These are phyloP conservation scores for Agrocybe pediades DNA, from an alignment of 768 basidiomycete genomes.

Conservation along the genomic window DNA sequence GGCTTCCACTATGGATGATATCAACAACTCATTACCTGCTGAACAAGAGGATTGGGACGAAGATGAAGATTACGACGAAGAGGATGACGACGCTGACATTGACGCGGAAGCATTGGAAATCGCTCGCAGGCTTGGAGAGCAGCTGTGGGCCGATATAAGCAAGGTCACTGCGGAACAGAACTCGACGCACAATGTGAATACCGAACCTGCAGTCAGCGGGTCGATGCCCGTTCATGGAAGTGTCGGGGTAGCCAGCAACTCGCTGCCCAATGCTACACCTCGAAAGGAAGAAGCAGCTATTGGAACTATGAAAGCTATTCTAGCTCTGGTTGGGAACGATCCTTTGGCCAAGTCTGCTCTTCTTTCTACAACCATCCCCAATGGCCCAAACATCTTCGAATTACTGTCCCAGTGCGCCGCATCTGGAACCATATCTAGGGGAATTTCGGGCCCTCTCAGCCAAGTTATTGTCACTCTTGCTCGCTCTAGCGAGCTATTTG, in stretches of 20 bases:
- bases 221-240: background rate
- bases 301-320: constrained; percentile 64
- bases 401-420: constrained; percentile 52
- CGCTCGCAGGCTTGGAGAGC: constrained; percentile 71
- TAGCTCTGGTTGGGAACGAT: constrained; percentile 59
- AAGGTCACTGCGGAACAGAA: constrained; percentile 49
- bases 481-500: constrained; percentile 65
- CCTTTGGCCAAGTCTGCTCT: constrained; percentile 56
- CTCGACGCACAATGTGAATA: background rate
- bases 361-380: constrained; percentile 50
- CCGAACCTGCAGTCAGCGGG: background rate
- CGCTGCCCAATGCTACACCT: constrained; percentile 4
- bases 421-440: constrained; percentile 50
- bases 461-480: constrained; percentile 66
- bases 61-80: constrained; percentile 49
- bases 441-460: constrained; percentile 57
- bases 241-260: background rate
- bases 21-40: background rate
- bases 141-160: constrained; percentile 76
- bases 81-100: constrained; percentile 62
- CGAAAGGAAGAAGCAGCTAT: constrained; percentile 60
- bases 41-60: constrained; percentile 38
- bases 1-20: background rate
- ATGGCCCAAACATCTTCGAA: constrained; percentile 56
- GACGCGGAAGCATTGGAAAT: constrained; percentile 77